Base-by-base conservation (phyloP, 176 grass and related monocot genomes). In the Triticum urartu region DNA sequence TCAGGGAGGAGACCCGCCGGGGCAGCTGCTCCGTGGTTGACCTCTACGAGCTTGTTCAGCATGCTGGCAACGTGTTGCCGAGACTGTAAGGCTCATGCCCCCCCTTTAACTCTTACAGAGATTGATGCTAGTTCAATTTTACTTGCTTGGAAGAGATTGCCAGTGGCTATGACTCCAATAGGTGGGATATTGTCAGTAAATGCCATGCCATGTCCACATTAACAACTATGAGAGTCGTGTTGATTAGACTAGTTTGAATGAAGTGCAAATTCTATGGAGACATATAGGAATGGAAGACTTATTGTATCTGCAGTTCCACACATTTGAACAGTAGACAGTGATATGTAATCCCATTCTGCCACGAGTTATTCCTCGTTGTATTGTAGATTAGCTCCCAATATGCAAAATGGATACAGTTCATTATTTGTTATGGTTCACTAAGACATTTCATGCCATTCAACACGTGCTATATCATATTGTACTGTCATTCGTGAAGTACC, bases 31-130 rank as follows among this genome's bases (percentile, higher is more conserved):
- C 96, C 3, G 86, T 98, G 30, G 90, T 98, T 30, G 93, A 95
- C 66, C 85, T 98, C 20, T 98, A 95, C 12, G 96, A 98, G 87
- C 96, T 98, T 38, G 96, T 98, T 83, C 96, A 95, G 32, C 96
- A 98, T 75, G 93, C 96, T 13, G 96, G 96, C 68, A 98, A 98
- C 70, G 92, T 98, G 42, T 75, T 98, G 60, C 96, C 96, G 2
- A 98, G 96, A 87, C 90, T 98, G 96, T 98, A 91, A 95, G 90
- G 36, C 80, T 60, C 36, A 65, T 79, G 11, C 11, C 43, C 14
- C 48, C 48, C 48, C 61, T 81, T 43, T 11, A 50, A 50, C 47
- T 50, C 47, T 50, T 34, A 7, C 35, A 21, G 4, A 48, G 58
- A 60, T 13, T 68, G 7, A 47, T 62, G 6, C 13, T 43, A 24